phyloP scores from a whole-genome alignment of 1,284 basidiomycete species.

The Cutaneotrichosporon sp. region DNA sequence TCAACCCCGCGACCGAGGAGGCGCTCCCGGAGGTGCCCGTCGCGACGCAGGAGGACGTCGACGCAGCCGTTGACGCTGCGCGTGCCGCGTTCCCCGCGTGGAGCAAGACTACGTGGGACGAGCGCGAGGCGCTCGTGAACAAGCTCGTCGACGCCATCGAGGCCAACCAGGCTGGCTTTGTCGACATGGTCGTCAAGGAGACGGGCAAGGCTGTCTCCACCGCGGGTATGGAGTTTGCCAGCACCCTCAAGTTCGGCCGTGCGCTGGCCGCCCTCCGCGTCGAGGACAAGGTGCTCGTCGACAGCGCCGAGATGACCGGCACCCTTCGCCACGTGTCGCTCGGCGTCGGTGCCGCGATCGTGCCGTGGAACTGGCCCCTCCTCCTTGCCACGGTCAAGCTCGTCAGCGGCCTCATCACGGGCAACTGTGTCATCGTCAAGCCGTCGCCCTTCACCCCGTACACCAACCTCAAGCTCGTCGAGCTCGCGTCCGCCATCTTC shows the following conservation, averaged over 20 bases:
- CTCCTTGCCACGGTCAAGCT: constrained; percentile 64
- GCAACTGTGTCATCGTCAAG: constrained; percentile 94
- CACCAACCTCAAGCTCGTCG: constrained; percentile 80
- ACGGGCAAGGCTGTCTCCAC: constrained; percentile 87
- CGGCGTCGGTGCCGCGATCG: constrained; percentile 59
- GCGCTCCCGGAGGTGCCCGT: constrained; percentile 80
- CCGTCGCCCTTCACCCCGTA: constrained; percentile 95
- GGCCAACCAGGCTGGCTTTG: constrained; percentile 41
- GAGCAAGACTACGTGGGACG: constrained; percentile 66
- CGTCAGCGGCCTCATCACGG: constrained; percentile 73
- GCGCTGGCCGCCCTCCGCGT: constrained; percentile 85
- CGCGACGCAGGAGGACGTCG: constrained; percentile 77
- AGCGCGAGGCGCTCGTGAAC: constrained; percentile 35
- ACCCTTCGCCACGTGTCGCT: constrained; percentile 84
- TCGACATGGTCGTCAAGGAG: constrained; percentile 58
- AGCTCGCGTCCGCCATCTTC: constrained; percentile 71
- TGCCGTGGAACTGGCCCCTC: constrained; percentile 66
- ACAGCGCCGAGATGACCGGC: constrained; percentile 72
- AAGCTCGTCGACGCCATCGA: constrained; percentile 36
- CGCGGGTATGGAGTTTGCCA: constrained; percentile 73
- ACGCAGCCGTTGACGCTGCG: constrained; percentile 78
- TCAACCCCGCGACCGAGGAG: constrained; percentile 82
- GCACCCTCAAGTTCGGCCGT: constrained; percentile 80
- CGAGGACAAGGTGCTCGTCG: constrained; percentile 68
- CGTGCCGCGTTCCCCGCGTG: constrained; percentile 73